Conservation (phyloP, 2,329 filamentous ascomycete genomes). For the Diaporthe vexans region DNA sequence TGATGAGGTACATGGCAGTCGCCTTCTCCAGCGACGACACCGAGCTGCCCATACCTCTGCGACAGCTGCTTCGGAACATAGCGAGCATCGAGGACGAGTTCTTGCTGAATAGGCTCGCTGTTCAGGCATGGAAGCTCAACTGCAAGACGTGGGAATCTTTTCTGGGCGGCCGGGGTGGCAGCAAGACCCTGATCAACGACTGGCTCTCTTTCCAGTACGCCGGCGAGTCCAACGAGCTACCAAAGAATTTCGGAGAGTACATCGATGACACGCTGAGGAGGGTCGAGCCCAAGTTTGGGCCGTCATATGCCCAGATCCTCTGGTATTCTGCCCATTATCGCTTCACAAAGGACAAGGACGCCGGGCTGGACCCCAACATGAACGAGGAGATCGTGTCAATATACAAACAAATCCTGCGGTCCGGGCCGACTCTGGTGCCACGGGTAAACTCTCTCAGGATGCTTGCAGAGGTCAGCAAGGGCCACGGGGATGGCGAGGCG, state of each 20-base stretch:
- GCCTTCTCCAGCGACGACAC: conserved; percentile 9
- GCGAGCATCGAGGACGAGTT: conserved; percentile 37
- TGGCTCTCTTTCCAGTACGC: conserved; percentile 23
- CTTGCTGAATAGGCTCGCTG: conserved; percentile 25
- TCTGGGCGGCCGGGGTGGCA: conserved; percentile 20
- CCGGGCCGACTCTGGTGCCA: conserved; percentile 14
- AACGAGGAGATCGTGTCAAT: conserved; percentile 17
- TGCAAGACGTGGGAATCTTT: conserved; percentile 37
- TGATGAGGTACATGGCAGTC: conserved; percentile 26
- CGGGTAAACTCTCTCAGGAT: conserved; percentile 9
- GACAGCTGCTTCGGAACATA: conserved; percentile 24
- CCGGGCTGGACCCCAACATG: conserved; percentile 7
- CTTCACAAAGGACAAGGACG: conserved; percentile 27
- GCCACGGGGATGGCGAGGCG: not conserved
- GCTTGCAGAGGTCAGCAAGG: conserved; percentile 23
- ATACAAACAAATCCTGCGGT: conserved; percentile 11
- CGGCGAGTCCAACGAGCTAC: conserved; percentile 22
- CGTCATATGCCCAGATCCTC: conserved; percentile 20
- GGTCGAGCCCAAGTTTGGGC: conserved; percentile 16
- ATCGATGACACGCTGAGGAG: conserved; percentile 14
- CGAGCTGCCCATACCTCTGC: conserved; percentile 26
- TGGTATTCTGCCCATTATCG: conserved; percentile 27
- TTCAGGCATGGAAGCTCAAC: conserved; percentile 36
- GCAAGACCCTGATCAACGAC: conserved; percentile 28
- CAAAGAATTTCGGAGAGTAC: conserved; percentile 24